A percentile compares a stretch with the other conserved stretches of the same genome.
Evolutionary conservation across 2,329 filamentous ascomycete genomes (phyloP).

Genomic region (Penicillium paneum): DNA sequence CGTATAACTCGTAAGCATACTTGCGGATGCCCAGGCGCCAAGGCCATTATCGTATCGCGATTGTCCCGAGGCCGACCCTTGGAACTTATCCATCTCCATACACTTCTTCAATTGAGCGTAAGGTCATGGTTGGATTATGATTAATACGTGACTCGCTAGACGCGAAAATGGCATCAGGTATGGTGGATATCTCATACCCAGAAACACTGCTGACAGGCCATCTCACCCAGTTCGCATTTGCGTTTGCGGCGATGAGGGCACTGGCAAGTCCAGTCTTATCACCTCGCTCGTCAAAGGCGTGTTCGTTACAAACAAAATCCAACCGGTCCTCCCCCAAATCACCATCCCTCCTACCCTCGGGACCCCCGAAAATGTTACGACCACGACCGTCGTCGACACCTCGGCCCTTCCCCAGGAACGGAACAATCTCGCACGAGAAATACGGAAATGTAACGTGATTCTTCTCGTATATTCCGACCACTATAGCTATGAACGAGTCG

Average conservation of each 20-base stretch:
- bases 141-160: neutral
- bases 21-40: neutral
- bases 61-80: conserved; percentile 2
- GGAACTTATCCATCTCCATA: neutral
- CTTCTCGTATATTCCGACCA: conserved; percentile 96
- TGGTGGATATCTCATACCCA: neutral
- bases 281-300: conserved; percentile 95
- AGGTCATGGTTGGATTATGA: conserved; percentile 1
- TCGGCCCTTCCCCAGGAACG: conserved; percentile 92
- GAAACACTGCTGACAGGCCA: conserved; percentile 2
- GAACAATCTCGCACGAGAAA: conserved; percentile 84
- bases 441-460: conserved; percentile 95
- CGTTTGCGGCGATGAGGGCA: conserved; percentile 93
- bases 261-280: conserved; percentile 90
- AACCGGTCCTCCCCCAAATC: conserved; percentile 88
- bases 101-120: neutral
- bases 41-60: conserved; percentile 8
- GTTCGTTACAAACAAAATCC: conserved; percentile 94
- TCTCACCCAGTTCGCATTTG: conserved; percentile 75
- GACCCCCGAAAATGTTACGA: conserved; percentile 94
- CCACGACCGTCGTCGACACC: conserved; percentile 88
- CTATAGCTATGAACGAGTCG: conserved; percentile 97
- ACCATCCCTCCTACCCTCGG: conserved; percentile 90
- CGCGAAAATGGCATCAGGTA: conserved; percentile 13
- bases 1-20: neutral